These are phyloP conservation scores for Spencermartinsiella ligniputridi DNA, from an alignment of 1,139 yeast species.

Conservation along the genomic window DNA sequence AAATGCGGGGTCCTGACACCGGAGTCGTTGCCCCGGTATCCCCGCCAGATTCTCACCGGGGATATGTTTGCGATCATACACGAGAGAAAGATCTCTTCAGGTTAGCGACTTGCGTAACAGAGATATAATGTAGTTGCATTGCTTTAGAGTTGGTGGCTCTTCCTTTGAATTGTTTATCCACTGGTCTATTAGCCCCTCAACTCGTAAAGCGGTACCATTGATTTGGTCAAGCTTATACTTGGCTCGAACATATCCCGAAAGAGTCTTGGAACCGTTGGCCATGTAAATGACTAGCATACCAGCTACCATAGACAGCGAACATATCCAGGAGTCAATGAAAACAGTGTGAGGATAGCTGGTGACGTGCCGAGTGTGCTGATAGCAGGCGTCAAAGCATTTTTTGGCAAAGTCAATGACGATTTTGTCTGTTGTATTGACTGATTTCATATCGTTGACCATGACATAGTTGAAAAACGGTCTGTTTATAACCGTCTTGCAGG, in stretches of 20 bases:
- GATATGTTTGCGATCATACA: too few relatives aligned
- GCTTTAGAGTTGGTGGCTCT: conserved; percentile 11
- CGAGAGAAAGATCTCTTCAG: too few relatives aligned
- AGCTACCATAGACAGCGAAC: conserved; percentile 15
- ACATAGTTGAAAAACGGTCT: conserved; percentile 18
- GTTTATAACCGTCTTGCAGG: conserved; percentile 19
- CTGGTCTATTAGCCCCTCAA: conserved; percentile 6
- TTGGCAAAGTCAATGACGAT: conserved; percentile 12
- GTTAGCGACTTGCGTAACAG: neutral
- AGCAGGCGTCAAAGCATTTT: conserved; percentile 16
- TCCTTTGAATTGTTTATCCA: conserved; percentile 10
- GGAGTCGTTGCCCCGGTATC: too few relatives aligned
- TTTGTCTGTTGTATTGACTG: conserved; percentile 7
- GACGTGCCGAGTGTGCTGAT: conserved; percentile 14
- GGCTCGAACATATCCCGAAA: conserved; percentile 6
- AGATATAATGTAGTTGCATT: conserved; percentile 6
- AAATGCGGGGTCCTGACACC: too few relatives aligned
- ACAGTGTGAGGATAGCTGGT: conserved; percentile 16
- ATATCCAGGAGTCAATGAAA: conserved; percentile 19
- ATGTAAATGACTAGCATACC: conserved; percentile 14
- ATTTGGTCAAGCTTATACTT: conserved; percentile 8
- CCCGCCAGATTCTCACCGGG: too few relatives aligned
- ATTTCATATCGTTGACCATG: conserved; percentile 12
- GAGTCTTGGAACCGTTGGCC: conserved; percentile 9
- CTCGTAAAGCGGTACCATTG: conserved; percentile 4